Evolutionary conservation across 345 rosid species (phyloP), one percentile per base, ranked within the genome.

Genomic region (Eutrema yunnanense): DNA sequence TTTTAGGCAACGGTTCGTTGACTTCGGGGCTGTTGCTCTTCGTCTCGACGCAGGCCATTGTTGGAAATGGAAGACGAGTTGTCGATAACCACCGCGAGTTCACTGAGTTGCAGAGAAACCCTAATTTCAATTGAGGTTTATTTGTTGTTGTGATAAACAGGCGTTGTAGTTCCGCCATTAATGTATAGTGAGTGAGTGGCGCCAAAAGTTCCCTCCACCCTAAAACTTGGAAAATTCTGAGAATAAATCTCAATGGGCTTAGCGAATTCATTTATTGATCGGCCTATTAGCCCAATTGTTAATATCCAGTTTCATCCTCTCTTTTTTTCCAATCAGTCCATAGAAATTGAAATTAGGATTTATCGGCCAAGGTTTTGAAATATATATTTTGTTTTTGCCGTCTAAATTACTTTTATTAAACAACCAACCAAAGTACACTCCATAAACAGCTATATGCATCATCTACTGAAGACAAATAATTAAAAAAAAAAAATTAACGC

Each of bases 1-100:
- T 46, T 76, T 90, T 86, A 1, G 79, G 40, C 10, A 34, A 33
- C 1, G 83, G 82, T 54, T 80, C 85, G 9, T 76, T 65, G 40
- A 77, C 38, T 4, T 73, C 78, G 22, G 79, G 76, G 42, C 54
- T 74, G 78, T 62, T 65, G 71, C 36, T 70, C 41, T 78, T 62
- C 4, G 43, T 6, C 40, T 71, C 74, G 46, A 67, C 10, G 34
- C 50, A 66, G 8, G 67, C 76, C 76, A 81, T 72, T 26, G 57
- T 43, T 0, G 29, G 16, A 38, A 56, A 3, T 13, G 30, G 46
- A 40, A 33, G 14, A 41, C n/a, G 82, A 78, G 41, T 46, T 87
- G 66, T 80, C 80, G 34, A 75, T 80, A 46, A 44, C 2, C 62
- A 8, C 8, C 34, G 26, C 13, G 13, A 27, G 16, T 19, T 65